Percentiles rank a stretch among this genome's conserved stretches.
Conservation (phyloP, 805 yeast species). For the Yarrowia phangngaensis region DNA sequence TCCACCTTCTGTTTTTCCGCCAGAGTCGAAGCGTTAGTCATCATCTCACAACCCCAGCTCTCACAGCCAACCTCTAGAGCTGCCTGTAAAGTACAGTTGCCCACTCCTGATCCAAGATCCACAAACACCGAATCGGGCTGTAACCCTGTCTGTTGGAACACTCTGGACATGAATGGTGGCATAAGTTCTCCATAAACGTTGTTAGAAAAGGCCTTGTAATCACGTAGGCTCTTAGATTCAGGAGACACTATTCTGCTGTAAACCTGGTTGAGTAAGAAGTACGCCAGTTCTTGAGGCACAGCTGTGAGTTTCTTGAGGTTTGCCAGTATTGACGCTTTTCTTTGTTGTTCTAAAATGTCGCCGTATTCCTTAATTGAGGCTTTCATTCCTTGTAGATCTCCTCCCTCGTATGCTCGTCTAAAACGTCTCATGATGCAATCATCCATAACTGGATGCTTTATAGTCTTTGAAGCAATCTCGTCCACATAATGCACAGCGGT, state of each 20-base stretch:
- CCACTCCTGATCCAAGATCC: slow-evolving; percentile 93
- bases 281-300: slow-evolving; percentile 43
- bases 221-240: slow-evolving; percentile 55
- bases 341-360: slow-evolving; percentile 41
- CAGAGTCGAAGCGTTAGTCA: slow-evolving; percentile 72
- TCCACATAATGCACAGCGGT: slow-evolving; percentile 45
- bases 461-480: slow-evolving; percentile 35
- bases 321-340: slow-evolving; percentile 37
- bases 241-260: slow-evolving; percentile 80
- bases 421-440: slow-evolving; percentile 39
- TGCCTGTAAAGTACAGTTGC: slow-evolving; percentile 85
- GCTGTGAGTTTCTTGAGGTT: slow-evolving; percentile 35
- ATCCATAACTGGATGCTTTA: slow-evolving; percentile 35
- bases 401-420: slow-evolving; percentile 34
- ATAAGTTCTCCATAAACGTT: slow-evolving; percentile 87
- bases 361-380: slow-evolving; percentile 47
- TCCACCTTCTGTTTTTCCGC: slow-evolving; percentile 59
- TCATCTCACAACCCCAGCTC: slow-evolving; percentile 87
- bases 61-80: slow-evolving; percentile 79
- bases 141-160: slow-evolving; percentile 58
- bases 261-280: slow-evolving; percentile 66
- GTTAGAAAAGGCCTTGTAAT: slow-evolving; percentile 82
- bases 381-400: slow-evolving; percentile 38
- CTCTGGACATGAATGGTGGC: slow-evolving; percentile 68
- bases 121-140: slow-evolving; percentile 57